Percentiles rank a stretch among this genome's conserved stretches.
Conservation (phyloP, 352 stramenopile genomes). For the Phytophthora pseudosyringae region DNA sequence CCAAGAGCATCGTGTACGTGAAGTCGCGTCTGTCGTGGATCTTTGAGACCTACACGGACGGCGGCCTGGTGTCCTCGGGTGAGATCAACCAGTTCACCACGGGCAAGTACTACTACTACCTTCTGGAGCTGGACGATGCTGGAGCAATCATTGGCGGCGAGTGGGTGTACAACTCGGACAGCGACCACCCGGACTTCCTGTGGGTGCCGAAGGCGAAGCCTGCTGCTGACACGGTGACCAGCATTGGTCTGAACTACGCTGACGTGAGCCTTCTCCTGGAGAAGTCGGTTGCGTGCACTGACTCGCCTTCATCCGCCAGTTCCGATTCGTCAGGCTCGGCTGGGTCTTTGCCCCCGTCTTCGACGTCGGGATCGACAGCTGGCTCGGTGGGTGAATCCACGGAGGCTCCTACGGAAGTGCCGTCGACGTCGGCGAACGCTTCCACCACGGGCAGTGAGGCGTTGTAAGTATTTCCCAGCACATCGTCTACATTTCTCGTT, state of each 20-base stretch:
- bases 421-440: conserved; percentile 12
- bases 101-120: conserved; percentile 43
- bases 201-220: conserved; percentile 40
- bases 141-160: conserved; percentile 47
- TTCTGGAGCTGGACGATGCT: conserved; percentile 42
- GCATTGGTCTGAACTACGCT: conserved; percentile 25
- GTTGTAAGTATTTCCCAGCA: background rate
- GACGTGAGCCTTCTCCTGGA: conserved; percentile 28
- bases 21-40: conserved; percentile 53
- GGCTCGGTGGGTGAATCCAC: conserved; percentile 6
- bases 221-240: conserved; percentile 26
- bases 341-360: background rate
- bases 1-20: conserved; percentile 49
- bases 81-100: conserved; percentile 31
- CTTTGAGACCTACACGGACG: conserved; percentile 42
- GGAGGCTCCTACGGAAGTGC: conserved; percentile 10
- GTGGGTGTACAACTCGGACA: conserved; percentile 41
- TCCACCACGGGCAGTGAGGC: conserved; percentile 10
- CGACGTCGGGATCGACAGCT: conserved; percentile 1
- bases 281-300: conserved; percentile 22
- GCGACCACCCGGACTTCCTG: conserved; percentile 49
- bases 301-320: conserved; percentile 4
- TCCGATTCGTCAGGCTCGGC: conserved; percentile 6
- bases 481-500: background rate
- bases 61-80: conserved; percentile 32